Conservation (phyloP, 1,284 basidiomycete genomes). For the Takashimella tepidaria region DNA sequence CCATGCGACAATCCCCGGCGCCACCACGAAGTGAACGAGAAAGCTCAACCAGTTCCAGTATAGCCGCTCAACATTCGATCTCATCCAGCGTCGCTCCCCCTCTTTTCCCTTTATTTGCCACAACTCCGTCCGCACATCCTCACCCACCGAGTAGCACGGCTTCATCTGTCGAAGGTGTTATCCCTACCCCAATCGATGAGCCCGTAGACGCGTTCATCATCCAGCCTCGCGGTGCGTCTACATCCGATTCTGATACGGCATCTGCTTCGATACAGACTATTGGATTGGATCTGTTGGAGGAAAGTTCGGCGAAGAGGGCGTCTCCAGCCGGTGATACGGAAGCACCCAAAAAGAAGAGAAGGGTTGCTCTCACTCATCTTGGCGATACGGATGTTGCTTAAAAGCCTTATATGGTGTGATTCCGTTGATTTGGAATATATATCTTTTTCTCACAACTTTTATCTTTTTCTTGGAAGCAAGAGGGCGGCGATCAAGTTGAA, state of each 20-base stretch:
- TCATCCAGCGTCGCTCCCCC: slow-evolving; percentile 18
- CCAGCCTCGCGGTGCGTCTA: neutral
- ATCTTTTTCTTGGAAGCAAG: too few relatives aligned
- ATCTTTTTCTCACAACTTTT: too few relatives aligned
- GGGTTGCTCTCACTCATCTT: slow-evolving; percentile 66
- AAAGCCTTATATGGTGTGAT: too few relatives aligned
- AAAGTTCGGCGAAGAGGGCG: slow-evolving; percentile 3
- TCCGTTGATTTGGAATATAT: too few relatives aligned
- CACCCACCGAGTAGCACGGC: slow-evolving; percentile 21
- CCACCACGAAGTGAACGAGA: slow-evolving; percentile 39
- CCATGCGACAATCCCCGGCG: slow-evolving; percentile 35
- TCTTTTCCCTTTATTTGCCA: slow-evolving; percentile 7
- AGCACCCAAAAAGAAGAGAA: slow-evolving; percentile 82
- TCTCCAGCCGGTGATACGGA: slow-evolving; percentile 32
- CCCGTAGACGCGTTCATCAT: slow-evolving; percentile 15
- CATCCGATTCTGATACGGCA: slow-evolving; percentile 1
- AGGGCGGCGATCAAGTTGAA: too few relatives aligned
- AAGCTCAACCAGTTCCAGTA: slow-evolving; percentile 31
- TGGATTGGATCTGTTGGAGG: slow-evolving; percentile 1
- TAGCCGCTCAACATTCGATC: slow-evolving; percentile 2
- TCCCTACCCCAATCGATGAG: slow-evolving; percentile 39
- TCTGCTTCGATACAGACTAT: neutral
- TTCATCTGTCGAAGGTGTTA: slow-evolving; percentile 25
- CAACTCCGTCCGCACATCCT: neutral
- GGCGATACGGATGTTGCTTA: slow-evolving; percentile 13